phyloP scores from a whole-genome alignment of 2,329 filamentous ascomycete species.

The Xylaria sp. region DNA sequence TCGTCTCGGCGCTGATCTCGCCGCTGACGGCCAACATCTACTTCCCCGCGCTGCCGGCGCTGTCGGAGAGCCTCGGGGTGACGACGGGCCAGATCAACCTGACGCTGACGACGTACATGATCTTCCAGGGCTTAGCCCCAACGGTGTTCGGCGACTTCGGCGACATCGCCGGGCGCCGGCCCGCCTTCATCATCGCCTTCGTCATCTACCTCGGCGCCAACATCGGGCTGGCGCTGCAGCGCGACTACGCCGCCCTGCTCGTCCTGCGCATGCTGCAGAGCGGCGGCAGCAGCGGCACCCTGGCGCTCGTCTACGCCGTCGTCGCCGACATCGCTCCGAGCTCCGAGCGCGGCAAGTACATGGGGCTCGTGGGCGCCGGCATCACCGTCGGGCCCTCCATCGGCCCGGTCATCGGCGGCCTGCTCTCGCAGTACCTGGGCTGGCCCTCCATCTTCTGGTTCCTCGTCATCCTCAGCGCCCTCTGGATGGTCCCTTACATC shows the following conservation, averaged over 20 bases:
- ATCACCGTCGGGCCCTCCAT: conserved; percentile 58
- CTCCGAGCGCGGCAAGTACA: conserved; percentile 71
- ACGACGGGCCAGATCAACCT: conserved; percentile 48
- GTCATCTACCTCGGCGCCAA: conserved; percentile 61
- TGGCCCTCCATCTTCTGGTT: conserved; percentile 76
- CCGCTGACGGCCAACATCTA: conserved; percentile 64
- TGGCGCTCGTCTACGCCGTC: conserved; percentile 72
- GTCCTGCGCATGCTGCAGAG: conserved; percentile 66
- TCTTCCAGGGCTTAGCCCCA: conserved; percentile 65
- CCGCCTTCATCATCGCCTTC: conserved; percentile 62
- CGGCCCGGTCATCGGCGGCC: conserved; percentile 65
- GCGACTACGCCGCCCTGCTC: conserved; percentile 59
- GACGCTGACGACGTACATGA: conserved; percentile 63
- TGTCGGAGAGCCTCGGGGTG: conserved; percentile 44
- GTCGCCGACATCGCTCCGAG: conserved; percentile 72
- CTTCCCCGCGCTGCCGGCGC: conserved; percentile 46
- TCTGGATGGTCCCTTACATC: conserved; percentile 56
- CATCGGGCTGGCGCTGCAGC: conserved; percentile 60
- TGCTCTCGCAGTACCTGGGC: conserved; percentile 64
- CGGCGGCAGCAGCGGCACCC: conserved; percentile 66
- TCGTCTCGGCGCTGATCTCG: conserved; percentile 56
- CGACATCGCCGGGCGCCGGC: conserved; percentile 63
- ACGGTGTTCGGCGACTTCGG: conserved; percentile 64
- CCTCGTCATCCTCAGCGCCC: conserved; percentile 56
- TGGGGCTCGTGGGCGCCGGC: conserved; percentile 66